Conservation (phyloP, 164 flowering plant species). For the Cinnamomum micranthum region DNA sequence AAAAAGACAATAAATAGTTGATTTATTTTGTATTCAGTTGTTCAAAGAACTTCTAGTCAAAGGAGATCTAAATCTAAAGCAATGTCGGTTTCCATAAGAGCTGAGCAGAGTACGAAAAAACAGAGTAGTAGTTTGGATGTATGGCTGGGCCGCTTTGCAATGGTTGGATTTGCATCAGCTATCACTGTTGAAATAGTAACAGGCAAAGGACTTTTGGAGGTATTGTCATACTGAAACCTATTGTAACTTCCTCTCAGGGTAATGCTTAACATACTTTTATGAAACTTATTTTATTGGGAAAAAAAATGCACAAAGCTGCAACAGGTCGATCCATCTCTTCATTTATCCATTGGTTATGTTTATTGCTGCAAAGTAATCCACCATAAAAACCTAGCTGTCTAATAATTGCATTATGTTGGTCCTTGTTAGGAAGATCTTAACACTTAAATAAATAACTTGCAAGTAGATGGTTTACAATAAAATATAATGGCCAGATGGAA, state of each 20-base stretch:
- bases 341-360: no score
- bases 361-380: no score
- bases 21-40: slow-evolving; percentile 7
- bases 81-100: slow-evolving; percentile 45
- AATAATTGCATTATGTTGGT: neutral
- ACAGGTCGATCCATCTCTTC: neutral
- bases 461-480: neutral
- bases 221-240: slow-evolving; percentile 16
- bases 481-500: neutral
- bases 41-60: slow-evolving; percentile 27
- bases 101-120: slow-evolving; percentile 62
- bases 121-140: slow-evolving; percentile 61
- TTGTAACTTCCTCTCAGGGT: neutral
- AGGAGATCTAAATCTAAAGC: slow-evolving; percentile 32
- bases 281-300: neutral
- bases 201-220: slow-evolving; percentile 95
- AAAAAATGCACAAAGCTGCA: neutral
- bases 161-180: slow-evolving; percentile 86
- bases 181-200: slow-evolving; percentile 72
- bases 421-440: neutral
- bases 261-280: neutral
- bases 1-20: no score
- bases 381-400: no score
- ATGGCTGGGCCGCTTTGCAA: slow-evolving; percentile 93
- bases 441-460: neutral